Percentiles rank a stretch among this genome's conserved stretches.
These are phyloP conservation scores for Cytospora piceae DNA, from an alignment of 2,329 filamentous ascomycete genomes.

Conservation along the genomic window DNA sequence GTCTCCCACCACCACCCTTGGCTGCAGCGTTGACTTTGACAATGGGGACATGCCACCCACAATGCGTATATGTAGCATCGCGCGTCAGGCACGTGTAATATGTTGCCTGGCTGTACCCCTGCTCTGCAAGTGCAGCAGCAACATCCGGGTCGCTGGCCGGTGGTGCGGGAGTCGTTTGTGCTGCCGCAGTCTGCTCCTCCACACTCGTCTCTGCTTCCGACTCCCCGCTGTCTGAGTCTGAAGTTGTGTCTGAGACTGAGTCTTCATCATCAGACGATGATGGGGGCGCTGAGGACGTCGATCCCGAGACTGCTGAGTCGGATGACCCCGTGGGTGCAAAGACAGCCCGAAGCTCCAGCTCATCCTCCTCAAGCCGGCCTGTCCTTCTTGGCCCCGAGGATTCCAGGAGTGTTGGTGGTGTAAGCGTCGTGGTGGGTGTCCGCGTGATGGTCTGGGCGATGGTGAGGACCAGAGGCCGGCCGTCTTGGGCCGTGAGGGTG, in stretches of 20 bases:
- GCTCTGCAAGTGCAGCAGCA: conserved; percentile 30
- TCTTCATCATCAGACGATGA: not conserved
- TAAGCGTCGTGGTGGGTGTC: conserved; percentile 2
- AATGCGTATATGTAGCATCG: conserved; percentile 40
- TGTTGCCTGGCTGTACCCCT: conserved; percentile 43
- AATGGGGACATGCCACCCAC: conserved; percentile 46
- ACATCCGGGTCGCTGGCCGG: conserved; percentile 33
- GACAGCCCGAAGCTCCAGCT: conserved; percentile 20
- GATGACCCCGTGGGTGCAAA: conserved; percentile 15
- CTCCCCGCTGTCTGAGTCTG: not conserved
- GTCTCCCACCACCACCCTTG: conserved; percentile 10
- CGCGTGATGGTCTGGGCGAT: conserved; percentile 15
- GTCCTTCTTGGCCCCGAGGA: conserved; percentile 6
- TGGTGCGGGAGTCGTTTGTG: conserved; percentile 31
- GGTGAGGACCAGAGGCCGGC: conserved; percentile 13
- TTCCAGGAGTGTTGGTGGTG: conserved; percentile 1
- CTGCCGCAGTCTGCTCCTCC: not conserved
- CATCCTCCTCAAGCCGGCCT: conserved; percentile 7
- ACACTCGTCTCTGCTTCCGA: conserved; percentile 3
- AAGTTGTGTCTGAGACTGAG: not conserved
- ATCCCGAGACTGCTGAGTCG: conserved; percentile 1
- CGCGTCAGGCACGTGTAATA: conserved; percentile 44
- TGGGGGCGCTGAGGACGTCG: not conserved
- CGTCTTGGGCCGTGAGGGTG: conserved; percentile 17
- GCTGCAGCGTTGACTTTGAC: conserved; percentile 30